Evolutionary conservation across 2,329 filamentous ascomycete genomes (phyloP).

Genomic region (Amauroascus verrucosus): DNA sequence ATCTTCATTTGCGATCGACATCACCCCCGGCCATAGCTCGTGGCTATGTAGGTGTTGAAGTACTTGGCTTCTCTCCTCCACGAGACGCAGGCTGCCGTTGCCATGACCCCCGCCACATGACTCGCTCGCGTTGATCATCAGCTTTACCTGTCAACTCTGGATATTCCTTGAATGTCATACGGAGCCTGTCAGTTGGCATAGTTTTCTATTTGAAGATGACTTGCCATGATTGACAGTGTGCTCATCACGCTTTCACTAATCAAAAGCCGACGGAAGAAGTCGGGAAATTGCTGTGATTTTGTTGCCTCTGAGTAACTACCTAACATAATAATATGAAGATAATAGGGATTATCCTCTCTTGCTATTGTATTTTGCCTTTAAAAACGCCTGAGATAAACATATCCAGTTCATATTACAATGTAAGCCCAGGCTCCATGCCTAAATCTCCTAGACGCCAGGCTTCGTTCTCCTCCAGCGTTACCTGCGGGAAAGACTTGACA

Average conservation of each 20-base stretch:
- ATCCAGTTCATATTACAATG: background rate
- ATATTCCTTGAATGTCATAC: too few relatives aligned
- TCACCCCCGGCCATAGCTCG: background rate
- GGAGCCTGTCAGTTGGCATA: too few relatives aligned
- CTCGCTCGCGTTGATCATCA: constrained; percentile 2
- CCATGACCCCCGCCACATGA: background rate
- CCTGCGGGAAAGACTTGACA: background rate
- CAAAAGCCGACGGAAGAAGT: too few relatives aligned
- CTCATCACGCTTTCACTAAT: too few relatives aligned
- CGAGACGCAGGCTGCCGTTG: too few relatives aligned
- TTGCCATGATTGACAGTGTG: too few relatives aligned
- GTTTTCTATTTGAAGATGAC: too few relatives aligned
- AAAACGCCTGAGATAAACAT: background rate
- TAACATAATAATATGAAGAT: too few relatives aligned
- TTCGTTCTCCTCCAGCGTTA: background rate
- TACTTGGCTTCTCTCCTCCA: background rate
- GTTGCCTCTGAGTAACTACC: too few relatives aligned
- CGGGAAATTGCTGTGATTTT: too few relatives aligned
- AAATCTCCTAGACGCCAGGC: background rate
- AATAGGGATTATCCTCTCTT: background rate
- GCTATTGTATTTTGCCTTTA: too few relatives aligned
- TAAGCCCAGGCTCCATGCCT: background rate
- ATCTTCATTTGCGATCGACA: background rate
- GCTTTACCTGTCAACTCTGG: background rate
- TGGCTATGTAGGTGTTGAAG: too few relatives aligned